phyloP scores from a whole-genome alignment of 305 asterid species.

The Solanum hybrid region DNA sequence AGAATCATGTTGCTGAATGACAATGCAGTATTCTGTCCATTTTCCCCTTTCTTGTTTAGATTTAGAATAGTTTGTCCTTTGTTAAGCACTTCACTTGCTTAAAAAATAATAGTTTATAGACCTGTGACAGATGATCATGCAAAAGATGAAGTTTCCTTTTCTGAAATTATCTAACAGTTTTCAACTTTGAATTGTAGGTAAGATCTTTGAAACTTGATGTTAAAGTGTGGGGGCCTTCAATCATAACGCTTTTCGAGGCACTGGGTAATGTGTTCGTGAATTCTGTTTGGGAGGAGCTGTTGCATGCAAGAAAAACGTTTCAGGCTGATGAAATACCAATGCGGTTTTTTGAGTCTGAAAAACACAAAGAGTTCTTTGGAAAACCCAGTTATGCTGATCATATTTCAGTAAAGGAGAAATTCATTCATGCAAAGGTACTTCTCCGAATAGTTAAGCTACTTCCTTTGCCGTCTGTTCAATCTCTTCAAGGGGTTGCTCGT shows the following conservation, averaged over 20 bases:
- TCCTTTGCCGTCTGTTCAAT: not conserved
- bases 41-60: not conserved
- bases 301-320: constrained; percentile 61
- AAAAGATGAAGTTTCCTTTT: not conserved
- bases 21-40: not conserved
- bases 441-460: constrained; percentile 13
- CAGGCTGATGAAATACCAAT: constrained; percentile 92
- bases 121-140: constrained; percentile 1
- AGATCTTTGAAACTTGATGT: constrained; percentile 86
- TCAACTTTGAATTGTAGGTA: constrained; percentile 41
- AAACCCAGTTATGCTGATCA: constrained; percentile 73
- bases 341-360: constrained; percentile 65
- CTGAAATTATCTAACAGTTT: constrained; percentile 11
- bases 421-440: constrained; percentile 83
- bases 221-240: constrained; percentile 88
- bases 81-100: not conserved
- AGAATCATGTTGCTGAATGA: not conserved
- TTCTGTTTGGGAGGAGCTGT: constrained; percentile 82
- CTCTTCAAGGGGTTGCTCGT: not conserved
- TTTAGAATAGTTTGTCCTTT: not conserved
- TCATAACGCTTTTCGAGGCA: constrained; percentile 66
- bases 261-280: constrained; percentile 71
- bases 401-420: constrained; percentile 86
- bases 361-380: constrained; percentile 49
- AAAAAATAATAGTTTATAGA: not conserved